These are phyloP conservation scores for Fusarium torreyae DNA, from an alignment of 2,329 filamentous ascomycete genomes.

Conservation along the genomic window DNA sequence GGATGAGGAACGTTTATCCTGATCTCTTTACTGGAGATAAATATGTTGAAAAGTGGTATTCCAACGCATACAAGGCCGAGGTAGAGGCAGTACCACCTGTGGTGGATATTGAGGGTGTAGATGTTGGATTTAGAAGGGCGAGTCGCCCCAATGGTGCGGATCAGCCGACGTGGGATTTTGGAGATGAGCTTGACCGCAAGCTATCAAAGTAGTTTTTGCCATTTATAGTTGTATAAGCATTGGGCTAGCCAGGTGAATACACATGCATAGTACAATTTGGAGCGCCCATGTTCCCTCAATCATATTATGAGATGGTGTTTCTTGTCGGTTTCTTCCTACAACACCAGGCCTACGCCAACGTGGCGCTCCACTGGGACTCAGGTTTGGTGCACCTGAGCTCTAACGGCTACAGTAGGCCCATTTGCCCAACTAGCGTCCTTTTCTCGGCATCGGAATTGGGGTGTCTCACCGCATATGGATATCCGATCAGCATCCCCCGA, in stretches of 20 bases:
- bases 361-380: neutral
- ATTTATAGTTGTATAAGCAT: neutral
- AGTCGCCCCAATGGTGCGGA: slow-evolving; percentile 70
- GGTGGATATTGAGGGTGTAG: slow-evolving; percentile 61
- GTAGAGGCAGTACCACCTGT: slow-evolving; percentile 62
- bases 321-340: neutral
- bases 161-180: slow-evolving; percentile 68
- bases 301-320: neutral
- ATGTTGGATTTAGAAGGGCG: slow-evolving; percentile 60
- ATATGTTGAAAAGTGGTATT: slow-evolving; percentile 45
- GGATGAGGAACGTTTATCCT: slow-evolving; percentile 45
- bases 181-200: slow-evolving; percentile 26
- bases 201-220: slow-evolving; percentile 10
- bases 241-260: neutral
- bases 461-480: slow-evolving; percentile 1
- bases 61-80: slow-evolving; percentile 43
- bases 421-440: neutral
- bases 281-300: neutral
- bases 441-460: slow-evolving; percentile 27
- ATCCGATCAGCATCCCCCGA: slow-evolving; percentile 31
- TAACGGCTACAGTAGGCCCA: slow-evolving; percentile 3
- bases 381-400: neutral
- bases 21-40: slow-evolving; percentile 30
- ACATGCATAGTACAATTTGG: neutral
- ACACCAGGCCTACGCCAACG: too few relatives aligned